These are phyloP conservation scores for Hyaloscypha variabilis DNA, from an alignment of 495 filamentous ascomycete species.

Conservation along the genomic window DNA sequence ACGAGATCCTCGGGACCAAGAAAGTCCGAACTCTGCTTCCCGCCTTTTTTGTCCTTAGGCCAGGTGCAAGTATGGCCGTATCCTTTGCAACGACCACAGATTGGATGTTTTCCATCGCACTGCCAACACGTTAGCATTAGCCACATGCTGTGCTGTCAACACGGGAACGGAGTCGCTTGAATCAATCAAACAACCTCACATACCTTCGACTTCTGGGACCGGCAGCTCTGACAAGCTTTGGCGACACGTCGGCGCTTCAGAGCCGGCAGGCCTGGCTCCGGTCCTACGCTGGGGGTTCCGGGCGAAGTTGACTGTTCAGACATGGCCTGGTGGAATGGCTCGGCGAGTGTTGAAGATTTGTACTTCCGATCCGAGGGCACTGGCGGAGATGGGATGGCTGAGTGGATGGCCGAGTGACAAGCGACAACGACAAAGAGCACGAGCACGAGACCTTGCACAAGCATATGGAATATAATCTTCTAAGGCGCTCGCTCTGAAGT, in stretches of 20 bases:
- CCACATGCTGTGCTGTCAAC: neutral
- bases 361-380: too few relatives aligned
- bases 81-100: constrained; percentile 33
- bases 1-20: neutral
- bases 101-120: constrained; percentile 35
- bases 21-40: constrained; percentile 6
- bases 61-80: constrained; percentile 33
- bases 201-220: constrained; percentile 35
- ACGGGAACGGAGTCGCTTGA: constrained; percentile 1
- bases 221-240: constrained; percentile 33
- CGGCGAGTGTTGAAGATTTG: too few relatives aligned
- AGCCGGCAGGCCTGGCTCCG: neutral
- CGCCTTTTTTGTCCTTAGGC: constrained; percentile 13
- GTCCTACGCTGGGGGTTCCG: constrained; percentile 1
- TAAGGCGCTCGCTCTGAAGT: too few relatives aligned
- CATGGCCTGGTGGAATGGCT: too few relatives aligned
- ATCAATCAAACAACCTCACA: too few relatives aligned
- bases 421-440: too few relatives aligned
- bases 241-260: constrained; percentile 34
- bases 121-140: constrained; percentile 12
- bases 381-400: too few relatives aligned
- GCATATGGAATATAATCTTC: too few relatives aligned
- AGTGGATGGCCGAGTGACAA: too few relatives aligned
- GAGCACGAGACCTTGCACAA: too few relatives aligned
- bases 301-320: too few relatives aligned